Evolutionary conservation across 768 basidiomycete species (phyloP).

Genomic region (Leccinum pellstonianum): DNA sequence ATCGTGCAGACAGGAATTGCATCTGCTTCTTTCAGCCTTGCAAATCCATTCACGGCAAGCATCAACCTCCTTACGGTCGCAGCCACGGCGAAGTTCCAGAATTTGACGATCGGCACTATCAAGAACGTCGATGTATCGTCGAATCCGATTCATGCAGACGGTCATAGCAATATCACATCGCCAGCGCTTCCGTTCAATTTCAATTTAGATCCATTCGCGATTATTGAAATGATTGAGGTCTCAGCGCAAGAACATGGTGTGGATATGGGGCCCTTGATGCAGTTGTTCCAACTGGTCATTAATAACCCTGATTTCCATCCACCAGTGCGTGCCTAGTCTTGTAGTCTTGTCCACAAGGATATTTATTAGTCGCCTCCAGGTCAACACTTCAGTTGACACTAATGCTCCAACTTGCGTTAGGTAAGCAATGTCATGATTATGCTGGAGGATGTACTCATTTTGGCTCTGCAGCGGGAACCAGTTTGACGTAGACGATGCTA

Average conservation of each 20-base stretch:
- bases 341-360: neutral
- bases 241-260: conserved; percentile 55
- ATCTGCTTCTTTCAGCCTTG: conserved; percentile 53
- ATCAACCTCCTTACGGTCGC: conserved; percentile 59
- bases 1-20: conserved; percentile 62
- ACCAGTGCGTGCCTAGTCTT: conserved; percentile 36
- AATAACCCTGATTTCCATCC: conserved; percentile 51
- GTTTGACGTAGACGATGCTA: conserved; percentile 58
- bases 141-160: conserved; percentile 56
- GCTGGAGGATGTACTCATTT: conserved; percentile 6
- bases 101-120: conserved; percentile 57
- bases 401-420: conserved; percentile 57
- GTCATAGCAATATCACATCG: conserved; percentile 59
- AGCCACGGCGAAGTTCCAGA: conserved; percentile 54
- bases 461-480: conserved; percentile 53
- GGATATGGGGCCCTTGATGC: conserved; percentile 56
- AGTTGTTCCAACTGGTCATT: conserved; percentile 53
- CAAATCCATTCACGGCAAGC: conserved; percentile 72
- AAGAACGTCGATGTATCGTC: conserved; percentile 52
- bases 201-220: conserved; percentile 60
- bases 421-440: conserved; percentile 26
- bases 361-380: conserved; percentile 32
- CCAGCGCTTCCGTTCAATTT: conserved; percentile 57
- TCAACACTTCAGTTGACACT: conserved; percentile 54
- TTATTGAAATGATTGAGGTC: conserved; percentile 53